Conservation (phyloP, 2,329 filamentous ascomycete species). For the Phialophora expanda region DNA sequence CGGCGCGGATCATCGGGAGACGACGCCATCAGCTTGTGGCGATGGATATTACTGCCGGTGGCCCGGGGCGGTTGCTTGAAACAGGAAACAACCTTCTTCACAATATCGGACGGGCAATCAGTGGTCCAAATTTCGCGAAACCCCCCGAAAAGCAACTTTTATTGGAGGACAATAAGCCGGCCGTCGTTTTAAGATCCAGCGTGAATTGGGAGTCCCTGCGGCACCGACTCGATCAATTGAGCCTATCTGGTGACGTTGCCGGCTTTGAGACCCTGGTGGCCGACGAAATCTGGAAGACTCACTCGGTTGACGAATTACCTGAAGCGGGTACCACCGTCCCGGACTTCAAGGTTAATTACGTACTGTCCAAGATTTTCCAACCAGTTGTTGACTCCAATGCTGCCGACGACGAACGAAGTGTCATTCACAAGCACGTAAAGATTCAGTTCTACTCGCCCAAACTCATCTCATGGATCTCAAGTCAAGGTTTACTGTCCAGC, state of each 20-base stretch:
- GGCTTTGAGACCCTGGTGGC: conserved; percentile 33
- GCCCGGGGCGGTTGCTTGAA: conserved; percentile 38
- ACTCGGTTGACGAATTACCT: conserved; percentile 22
- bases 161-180: conserved; percentile 35
- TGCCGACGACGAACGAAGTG: conserved; percentile 33
- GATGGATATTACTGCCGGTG: conserved; percentile 47
- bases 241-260: conserved; percentile 28
- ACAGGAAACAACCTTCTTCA: conserved; percentile 31
- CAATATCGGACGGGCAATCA: conserved; percentile 33
- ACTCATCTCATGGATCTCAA: conserved; percentile 51
- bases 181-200: conserved; percentile 31
- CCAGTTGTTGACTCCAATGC: conserved; percentile 23
- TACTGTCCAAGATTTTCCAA: conserved; percentile 38
- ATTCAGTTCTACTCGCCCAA: conserved; percentile 41
- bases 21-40: conserved; percentile 51
- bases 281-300: conserved; percentile 16
- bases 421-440: conserved; percentile 40
- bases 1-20: conserved; percentile 50
- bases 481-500: conserved; percentile 46
- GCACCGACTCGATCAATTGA: conserved; percentile 42
- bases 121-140: background rate
- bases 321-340: conserved; percentile 17
- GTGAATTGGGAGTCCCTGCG: conserved; percentile 32
- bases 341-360: conserved; percentile 29
- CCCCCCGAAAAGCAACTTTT: conserved; percentile 1